phyloP scores from a whole-genome alignment of 192 early-diverging fungal genomes.

The Podochytrium sp. region DNA sequence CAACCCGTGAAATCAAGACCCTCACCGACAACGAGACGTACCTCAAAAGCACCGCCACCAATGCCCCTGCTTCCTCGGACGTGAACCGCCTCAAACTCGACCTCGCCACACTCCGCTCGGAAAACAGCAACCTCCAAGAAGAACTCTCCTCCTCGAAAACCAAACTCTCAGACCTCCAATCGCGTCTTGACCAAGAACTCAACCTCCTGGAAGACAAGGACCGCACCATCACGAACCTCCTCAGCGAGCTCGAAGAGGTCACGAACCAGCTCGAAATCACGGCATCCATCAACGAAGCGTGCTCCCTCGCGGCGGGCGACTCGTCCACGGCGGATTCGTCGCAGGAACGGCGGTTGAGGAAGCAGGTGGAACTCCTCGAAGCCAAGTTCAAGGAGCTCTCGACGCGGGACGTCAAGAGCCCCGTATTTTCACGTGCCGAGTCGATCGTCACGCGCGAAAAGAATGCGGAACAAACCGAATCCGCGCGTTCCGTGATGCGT shows the following conservation, averaged over 20 bases:
- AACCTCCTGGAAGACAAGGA: constrained; percentile 46
- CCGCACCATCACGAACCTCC: constrained; percentile 47
- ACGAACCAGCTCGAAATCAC: constrained; percentile 49
- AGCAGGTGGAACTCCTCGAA: constrained; percentile 32
- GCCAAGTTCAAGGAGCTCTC: constrained; percentile 2
- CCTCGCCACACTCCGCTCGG: constrained; percentile 40
- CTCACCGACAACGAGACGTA: constrained; percentile 20
- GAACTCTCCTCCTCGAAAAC: constrained; percentile 25
- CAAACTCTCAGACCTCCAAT: constrained; percentile 14
- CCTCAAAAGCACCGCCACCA: constrained; percentile 10
- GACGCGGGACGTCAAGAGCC: neutral
- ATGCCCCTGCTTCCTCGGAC: constrained; percentile 16
- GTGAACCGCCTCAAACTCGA: constrained; percentile 47
- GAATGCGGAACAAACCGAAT: constrained; percentile 27
- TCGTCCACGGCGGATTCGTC: neutral
- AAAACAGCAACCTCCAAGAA: constrained; percentile 29
- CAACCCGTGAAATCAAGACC: constrained; percentile 13
- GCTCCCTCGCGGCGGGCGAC: neutral
- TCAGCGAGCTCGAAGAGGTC: constrained; percentile 49
- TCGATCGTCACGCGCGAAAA: constrained; percentile 33
- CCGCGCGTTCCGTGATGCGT: constrained; percentile 24
- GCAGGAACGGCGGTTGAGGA: constrained; percentile 14
- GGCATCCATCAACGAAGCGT: constrained; percentile 12
- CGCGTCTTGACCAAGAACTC: constrained; percentile 44
- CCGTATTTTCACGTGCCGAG: constrained; percentile 1